Evolutionary conservation across 1,284 basidiomycete genomes (phyloP).

Genomic region (Volvariella surrecta): DNA sequence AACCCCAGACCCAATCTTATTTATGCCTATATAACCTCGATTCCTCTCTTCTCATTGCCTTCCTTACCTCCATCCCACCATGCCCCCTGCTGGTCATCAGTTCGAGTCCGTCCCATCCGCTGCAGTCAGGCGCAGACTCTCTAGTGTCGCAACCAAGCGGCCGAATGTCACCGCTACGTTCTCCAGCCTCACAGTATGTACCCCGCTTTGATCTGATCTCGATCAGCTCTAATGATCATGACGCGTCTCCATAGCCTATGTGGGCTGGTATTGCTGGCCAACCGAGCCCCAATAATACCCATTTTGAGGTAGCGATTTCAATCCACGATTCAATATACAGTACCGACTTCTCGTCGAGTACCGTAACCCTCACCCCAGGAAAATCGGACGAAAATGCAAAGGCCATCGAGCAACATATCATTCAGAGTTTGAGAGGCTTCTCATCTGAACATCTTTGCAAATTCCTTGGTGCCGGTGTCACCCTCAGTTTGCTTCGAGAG

Average conservation of each 20-base stretch:
- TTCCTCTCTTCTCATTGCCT: slow-evolving; percentile 14
- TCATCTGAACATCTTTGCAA: slow-evolving; percentile 70
- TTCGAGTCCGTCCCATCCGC: slow-evolving; percentile 59
- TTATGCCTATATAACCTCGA: slow-evolving; percentile 23
- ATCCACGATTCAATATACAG: slow-evolving; percentile 76
- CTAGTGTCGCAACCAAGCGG: slow-evolving; percentile 37
- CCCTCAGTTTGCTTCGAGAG: slow-evolving; percentile 33
- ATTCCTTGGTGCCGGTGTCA: slow-evolving; percentile 58
- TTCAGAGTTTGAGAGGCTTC: slow-evolving; percentile 58
- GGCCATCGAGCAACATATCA: slow-evolving; percentile 52
- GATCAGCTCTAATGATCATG: slow-evolving; percentile 14
- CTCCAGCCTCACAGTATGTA: slow-evolving; percentile 56
- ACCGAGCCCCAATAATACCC: slow-evolving; percentile 44
- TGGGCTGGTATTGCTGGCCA: slow-evolving; percentile 71
- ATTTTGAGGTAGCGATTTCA: slow-evolving; percentile 64
- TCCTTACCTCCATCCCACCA: slow-evolving; percentile 34
- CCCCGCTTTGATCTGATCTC: slow-evolving; percentile 10
- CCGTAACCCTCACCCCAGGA: slow-evolving; percentile 39
- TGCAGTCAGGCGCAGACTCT: slow-evolving; percentile 57
- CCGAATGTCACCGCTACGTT: slow-evolving; percentile 45
- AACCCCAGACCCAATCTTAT: slow-evolving; percentile 8
- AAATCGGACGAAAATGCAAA: slow-evolving; percentile 42
- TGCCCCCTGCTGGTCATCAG: slow-evolving; percentile 20
- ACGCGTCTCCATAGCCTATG: slow-evolving; percentile 53
- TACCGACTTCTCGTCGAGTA: slow-evolving; percentile 58